These are phyloP conservation scores for Cruciata laevipes DNA, from an alignment of 257 asterid genomes.

Conservation along the genomic window DNA sequence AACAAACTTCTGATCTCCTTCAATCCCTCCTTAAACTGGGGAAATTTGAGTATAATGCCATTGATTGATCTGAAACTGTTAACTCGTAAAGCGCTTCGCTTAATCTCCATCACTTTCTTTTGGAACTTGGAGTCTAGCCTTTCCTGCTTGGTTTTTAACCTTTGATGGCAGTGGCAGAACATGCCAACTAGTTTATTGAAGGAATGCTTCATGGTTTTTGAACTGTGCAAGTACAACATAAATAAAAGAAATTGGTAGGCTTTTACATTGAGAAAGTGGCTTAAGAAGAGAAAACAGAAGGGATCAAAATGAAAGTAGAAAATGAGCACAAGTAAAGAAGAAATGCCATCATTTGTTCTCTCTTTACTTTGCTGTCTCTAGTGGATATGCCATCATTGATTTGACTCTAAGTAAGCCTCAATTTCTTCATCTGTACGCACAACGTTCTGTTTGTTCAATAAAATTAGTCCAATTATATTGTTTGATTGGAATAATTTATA, in stretches of 20 bases:
- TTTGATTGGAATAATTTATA: too few relatives aligned
- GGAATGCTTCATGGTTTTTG: conserved; percentile 31
- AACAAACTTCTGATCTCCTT: conserved; percentile 33
- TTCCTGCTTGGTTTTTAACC: conserved; percentile 27
- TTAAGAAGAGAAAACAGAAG: conserved; percentile 3
- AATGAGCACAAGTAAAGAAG: conserved; percentile 29
- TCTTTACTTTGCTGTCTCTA: conserved; percentile 22
- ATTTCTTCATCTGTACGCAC: neutral
- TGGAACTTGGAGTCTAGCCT: conserved; percentile 32
- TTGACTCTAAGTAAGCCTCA: conserved; percentile 13
- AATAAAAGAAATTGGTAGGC: neutral
- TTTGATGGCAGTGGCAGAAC: conserved; percentile 29
- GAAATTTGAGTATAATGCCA: conserved; percentile 43
- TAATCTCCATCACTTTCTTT: conserved; percentile 35
- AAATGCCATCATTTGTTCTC: conserved; percentile 19
- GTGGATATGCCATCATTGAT: conserved; percentile 34
- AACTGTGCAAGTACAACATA: neutral
- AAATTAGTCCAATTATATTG: too few relatives aligned
- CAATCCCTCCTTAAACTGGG: conserved; percentile 38
- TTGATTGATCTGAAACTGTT: conserved; percentile 35
- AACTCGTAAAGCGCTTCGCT: conserved; percentile 18
- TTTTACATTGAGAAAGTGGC: neutral
- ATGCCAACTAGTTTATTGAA: conserved; percentile 27
- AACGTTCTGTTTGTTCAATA: neutral
- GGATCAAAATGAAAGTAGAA: conserved; percentile 1